Base-by-base conservation (phyloP, 306 rosid species). In the Vigna reflexopilosa region DNA sequence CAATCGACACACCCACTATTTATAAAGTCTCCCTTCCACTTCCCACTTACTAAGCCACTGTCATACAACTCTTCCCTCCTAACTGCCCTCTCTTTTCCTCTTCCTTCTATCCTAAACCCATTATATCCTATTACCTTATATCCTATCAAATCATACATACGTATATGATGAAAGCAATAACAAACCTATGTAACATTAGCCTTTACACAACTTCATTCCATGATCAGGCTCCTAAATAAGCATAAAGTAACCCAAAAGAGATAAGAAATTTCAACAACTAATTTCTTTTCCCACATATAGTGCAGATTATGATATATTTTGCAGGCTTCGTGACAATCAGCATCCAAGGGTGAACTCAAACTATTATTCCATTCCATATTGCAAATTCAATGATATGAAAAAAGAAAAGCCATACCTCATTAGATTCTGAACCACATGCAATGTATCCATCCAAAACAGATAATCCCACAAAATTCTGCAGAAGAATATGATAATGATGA, bases 371-470 rank as follows among this genome's bases (percentile, higher is more conserved):
- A 55, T 55, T 55, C 15, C 62, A 55, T 55, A 20, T 55, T 62
- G 7, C 6, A 16, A 62, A 32, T 45, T 62, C 67, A 55, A 61
- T 55, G 20, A 28, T 36, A 19, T 4, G 4, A 64, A 51, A 58
- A 15, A 15, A 54, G 19, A 62, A 32, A 34, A 62, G 8, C 51
- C 14, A 34, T 80, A 91, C 97, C 97, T 91, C 97, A 52, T 91
- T 91, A 36, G 94, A 89, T 86, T 91, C 97, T 56, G 94, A 91
- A 56, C 97, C 97, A 44, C 94, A 89, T 28, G 88, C 92, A 77
- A 91, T 83, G 78, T 86, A 88, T 75, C 87, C 97, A 72, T 88
- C 92, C 76, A 72, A 82, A 77, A 82, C 90, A 22, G 97, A 89
- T 73, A 91, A 83, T 30, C 97, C 97, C 36, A 89, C 94, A 13